phyloP scores from a whole-genome alignment of 2,329 filamentous ascomycete genomes.

The Pseudofabraea citricarpa region DNA sequence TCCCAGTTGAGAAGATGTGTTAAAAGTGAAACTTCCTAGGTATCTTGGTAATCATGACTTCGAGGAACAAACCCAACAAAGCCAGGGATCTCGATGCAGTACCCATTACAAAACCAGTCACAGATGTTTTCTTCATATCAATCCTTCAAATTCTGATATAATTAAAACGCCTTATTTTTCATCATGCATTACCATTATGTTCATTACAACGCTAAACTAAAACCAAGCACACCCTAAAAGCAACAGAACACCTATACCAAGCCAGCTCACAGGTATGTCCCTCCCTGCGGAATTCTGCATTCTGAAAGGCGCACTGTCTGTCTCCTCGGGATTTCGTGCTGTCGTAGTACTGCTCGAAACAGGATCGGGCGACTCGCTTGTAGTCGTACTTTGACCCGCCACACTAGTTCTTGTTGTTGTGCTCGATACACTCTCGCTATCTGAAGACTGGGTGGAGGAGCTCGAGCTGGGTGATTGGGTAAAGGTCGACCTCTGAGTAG shows the following conservation, averaged over 20 bases:
- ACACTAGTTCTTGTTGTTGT: slow-evolving; percentile 10
- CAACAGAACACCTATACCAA: slow-evolving; percentile 5
- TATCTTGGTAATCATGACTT: no score
- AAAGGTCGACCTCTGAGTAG: neutral
- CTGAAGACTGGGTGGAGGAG: slow-evolving; percentile 5
- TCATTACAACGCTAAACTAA: slow-evolving; percentile 5
- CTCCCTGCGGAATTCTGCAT: slow-evolving; percentile 9
- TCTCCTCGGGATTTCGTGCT: slow-evolving; percentile 10
- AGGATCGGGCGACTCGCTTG: slow-evolving; percentile 1
- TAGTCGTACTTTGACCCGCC: slow-evolving; percentile 8
- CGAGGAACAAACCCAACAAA: no score
- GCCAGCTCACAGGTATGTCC: neutral
- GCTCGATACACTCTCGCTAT: slow-evolving; percentile 5
- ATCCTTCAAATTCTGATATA: no score
- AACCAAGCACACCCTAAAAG: slow-evolving; percentile 6
- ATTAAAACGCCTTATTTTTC: no score
- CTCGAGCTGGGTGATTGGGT: neutral
- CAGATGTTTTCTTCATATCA: no score
- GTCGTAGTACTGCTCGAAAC: slow-evolving; percentile 7
- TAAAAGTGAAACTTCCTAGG: no score
- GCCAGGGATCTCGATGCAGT: no score
- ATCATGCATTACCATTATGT: no score
- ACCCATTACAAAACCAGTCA: no score
- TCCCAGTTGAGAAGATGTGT: no score
- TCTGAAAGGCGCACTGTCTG: slow-evolving; percentile 24